A percentile compares a stretch with the other conserved stretches of the same genome.
phyloP scores from a whole-genome alignment of 2,329 filamentous ascomycete species.

The Pestalotiopsis sp. region DNA sequence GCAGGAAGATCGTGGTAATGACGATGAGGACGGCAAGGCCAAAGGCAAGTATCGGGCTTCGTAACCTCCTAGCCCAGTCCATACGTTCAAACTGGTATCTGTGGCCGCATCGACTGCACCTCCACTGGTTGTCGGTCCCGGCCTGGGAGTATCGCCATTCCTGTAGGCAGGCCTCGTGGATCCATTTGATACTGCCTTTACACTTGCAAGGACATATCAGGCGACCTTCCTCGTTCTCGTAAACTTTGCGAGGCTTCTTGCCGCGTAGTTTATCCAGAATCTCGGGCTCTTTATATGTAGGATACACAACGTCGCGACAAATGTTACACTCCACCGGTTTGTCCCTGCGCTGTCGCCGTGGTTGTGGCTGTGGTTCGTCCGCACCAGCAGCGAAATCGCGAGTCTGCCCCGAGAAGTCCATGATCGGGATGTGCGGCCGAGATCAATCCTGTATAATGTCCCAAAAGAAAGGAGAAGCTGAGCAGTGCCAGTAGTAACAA shows the following conservation, averaged over 20 bases:
- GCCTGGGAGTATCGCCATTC: slow-evolving; percentile 76
- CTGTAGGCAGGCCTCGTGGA: slow-evolving; percentile 88
- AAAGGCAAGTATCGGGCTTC: slow-evolving; percentile 68
- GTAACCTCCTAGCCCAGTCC: slow-evolving; percentile 71
- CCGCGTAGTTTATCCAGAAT: slow-evolving; percentile 30
- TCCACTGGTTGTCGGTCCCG: slow-evolving; percentile 68
- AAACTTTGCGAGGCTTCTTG: slow-evolving; percentile 38
- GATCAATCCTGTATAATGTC: background rate
- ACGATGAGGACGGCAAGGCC: slow-evolving; percentile 73
- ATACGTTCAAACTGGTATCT: slow-evolving; percentile 78
- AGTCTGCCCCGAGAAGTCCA: background rate
- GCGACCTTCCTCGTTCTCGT: slow-evolving; percentile 77
- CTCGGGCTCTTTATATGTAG: slow-evolving; percentile 41
- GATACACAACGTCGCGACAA: slow-evolving; percentile 71
- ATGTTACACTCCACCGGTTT: slow-evolving; percentile 70
- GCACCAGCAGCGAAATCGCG: background rate
- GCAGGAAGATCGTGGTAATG: slow-evolving; percentile 70
- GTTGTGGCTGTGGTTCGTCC: background rate
- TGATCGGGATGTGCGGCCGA: background rate
- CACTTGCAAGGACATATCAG: slow-evolving; percentile 90
- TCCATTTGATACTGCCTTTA: slow-evolving; percentile 90
- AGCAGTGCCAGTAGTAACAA: background rate
- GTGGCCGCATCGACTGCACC: slow-evolving; percentile 84
- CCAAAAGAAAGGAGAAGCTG: no score
- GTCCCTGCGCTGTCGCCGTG: background rate